A percentile compares a stretch with the other conserved stretches of the same genome.
phyloP scores from a whole-genome alignment of 192 early-diverging fungal genomes.

The Gigaspora rosea region DNA sequence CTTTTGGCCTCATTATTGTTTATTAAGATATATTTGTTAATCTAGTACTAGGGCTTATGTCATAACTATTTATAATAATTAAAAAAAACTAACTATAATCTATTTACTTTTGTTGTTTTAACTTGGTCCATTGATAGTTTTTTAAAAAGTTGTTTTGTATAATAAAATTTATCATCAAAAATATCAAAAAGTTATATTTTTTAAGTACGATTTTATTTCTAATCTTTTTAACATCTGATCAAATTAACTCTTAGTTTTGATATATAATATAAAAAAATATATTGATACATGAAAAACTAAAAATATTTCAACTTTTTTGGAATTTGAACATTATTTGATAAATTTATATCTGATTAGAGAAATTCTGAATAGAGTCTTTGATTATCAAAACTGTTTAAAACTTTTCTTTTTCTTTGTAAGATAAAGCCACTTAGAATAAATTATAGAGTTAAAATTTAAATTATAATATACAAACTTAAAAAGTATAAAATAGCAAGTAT shows the following conservation, averaged over 20 bases:
- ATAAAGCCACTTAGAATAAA: too few relatives aligned
- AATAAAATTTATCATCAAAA: constrained; percentile 13
- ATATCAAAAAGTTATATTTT: constrained; percentile 11
- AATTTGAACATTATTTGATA: not conserved
- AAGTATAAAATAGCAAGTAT: too few relatives aligned
- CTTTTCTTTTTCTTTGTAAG: too few relatives aligned
- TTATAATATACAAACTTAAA: too few relatives aligned
- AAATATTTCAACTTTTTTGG: not conserved
- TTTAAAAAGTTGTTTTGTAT: constrained; percentile 3
- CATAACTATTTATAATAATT: not conserved
- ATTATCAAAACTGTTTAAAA: not conserved
- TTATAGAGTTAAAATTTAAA: too few relatives aligned
- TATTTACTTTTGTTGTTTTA: not conserved
- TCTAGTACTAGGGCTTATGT: not conserved
- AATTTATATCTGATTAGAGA: not conserved
- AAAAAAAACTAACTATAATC: constrained; percentile 17
- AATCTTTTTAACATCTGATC: not conserved
- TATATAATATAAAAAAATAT: not conserved
- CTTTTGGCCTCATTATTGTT: constrained; percentile 15
- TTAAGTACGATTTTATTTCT: constrained; percentile 4
- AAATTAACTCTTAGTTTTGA: not conserved
- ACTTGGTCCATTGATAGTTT: constrained; percentile 13
- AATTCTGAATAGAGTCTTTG: not conserved
- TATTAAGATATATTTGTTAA: not conserved
- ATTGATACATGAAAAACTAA: not conserved